Conservation (phyloP, 495 filamentous ascomycete genomes). For the Xylaria grammica region DNA sequence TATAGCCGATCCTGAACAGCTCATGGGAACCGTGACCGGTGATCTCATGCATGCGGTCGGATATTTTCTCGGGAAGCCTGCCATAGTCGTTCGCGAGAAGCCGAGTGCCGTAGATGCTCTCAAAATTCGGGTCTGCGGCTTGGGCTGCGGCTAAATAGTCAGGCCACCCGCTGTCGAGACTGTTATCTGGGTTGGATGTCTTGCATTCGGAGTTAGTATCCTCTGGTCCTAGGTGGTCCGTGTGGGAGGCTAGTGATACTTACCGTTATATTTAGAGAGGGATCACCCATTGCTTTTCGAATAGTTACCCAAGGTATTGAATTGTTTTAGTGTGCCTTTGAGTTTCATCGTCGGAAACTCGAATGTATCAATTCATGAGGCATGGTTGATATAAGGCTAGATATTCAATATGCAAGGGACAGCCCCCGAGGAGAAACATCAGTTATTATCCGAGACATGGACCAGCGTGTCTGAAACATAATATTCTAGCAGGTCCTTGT, state of each 20-base stretch:
- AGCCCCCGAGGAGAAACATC: too few species aligned
- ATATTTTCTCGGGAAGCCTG: background rate
- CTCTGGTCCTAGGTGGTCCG: background rate
- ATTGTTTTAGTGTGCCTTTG: background rate
- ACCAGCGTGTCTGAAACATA: too few species aligned
- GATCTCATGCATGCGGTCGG: background rate
- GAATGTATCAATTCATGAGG: too few species aligned
- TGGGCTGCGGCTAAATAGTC: background rate
- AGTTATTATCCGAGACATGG: too few species aligned
- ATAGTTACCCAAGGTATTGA: background rate
- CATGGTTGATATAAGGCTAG: too few species aligned
- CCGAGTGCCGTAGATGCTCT: background rate
- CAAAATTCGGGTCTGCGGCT: background rate
- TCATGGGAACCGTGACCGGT: background rate
- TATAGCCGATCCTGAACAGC: slow-evolving; percentile 14
- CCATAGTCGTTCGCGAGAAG: background rate
- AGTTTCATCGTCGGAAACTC: too few species aligned
- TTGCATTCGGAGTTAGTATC: background rate
- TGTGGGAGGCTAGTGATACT: background rate
- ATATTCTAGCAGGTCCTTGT: too few species aligned
- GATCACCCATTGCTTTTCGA: too few species aligned
- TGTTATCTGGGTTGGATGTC: background rate
- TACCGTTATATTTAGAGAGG: background rate
- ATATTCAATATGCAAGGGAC: too few species aligned
- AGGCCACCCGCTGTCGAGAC: background rate